Conservation (phyloP, 352 stramenopile species). For the Phytophthora pseudosyringae region DNA sequence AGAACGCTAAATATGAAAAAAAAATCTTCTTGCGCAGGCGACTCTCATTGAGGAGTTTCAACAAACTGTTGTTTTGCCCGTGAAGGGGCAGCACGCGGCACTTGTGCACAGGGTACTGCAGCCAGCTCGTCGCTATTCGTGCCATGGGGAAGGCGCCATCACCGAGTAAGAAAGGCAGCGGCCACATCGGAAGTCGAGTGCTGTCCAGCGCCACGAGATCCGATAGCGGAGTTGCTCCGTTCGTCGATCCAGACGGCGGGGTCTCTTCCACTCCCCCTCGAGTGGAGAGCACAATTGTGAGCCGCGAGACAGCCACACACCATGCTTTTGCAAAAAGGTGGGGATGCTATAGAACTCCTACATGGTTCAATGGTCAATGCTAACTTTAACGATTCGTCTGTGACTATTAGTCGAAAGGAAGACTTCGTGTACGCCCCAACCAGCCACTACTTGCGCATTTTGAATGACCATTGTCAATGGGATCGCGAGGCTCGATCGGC, state of each 20-base stretch:
- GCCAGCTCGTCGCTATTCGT: background rate
- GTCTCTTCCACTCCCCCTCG: constrained; percentile 11
- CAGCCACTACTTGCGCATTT: constrained; percentile 64
- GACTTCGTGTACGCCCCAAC: constrained; percentile 75
- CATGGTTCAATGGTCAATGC: background rate
- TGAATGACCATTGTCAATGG: constrained; percentile 78
- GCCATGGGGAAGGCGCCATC: constrained; percentile 48
- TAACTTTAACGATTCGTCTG: background rate
- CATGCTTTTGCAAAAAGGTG: constrained; percentile 74
- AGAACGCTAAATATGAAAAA: constrained; percentile 38
- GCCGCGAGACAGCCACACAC: constrained; percentile 75
- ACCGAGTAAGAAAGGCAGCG: constrained; percentile 42
- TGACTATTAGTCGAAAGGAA: constrained; percentile 52
- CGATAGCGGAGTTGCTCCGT: constrained; percentile 18
- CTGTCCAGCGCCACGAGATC: constrained; percentile 14
- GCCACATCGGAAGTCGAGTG: constrained; percentile 15
- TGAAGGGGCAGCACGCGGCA: constrained; percentile 3
- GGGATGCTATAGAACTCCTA: background rate
- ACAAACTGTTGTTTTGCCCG: background rate
- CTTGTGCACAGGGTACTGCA: background rate
- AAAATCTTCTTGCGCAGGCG: constrained; percentile 15
- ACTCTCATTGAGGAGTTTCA: constrained; percentile 29
- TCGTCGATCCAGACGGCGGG: constrained; percentile 32
- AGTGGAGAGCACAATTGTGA: constrained; percentile 76
- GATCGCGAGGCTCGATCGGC: constrained; percentile 42